phyloP scores from a whole-genome alignment of 1,139 yeast genomes.

The Saccharomyces hybrid region DNA sequence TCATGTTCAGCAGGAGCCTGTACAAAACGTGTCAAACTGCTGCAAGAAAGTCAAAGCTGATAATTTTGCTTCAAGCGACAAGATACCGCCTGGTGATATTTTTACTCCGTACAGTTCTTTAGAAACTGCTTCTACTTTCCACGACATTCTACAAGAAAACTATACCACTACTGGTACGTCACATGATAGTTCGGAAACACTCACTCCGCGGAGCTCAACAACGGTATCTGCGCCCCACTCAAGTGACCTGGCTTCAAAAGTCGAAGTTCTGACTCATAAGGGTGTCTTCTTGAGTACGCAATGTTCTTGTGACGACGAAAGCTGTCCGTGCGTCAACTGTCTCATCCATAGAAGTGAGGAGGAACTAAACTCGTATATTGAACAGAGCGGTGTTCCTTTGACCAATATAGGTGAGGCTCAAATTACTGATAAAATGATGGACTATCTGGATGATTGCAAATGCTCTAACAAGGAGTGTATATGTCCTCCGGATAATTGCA shows the following conservation, averaged over 20 bases:
- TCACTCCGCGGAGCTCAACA: background rate
- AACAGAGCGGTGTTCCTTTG: conserved; percentile 27
- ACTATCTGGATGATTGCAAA: conserved; percentile 1
- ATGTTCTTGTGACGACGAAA: conserved; percentile 28
- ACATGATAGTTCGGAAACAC: background rate
- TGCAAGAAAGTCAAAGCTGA: background rate
- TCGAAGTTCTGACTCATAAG: conserved; percentile 21
- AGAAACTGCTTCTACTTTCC: background rate
- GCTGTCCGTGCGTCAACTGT: conserved; percentile 30
- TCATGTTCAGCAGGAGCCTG: background rate
- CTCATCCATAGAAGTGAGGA: conserved; percentile 31
- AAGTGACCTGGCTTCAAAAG: background rate
- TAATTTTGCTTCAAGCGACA: background rate
- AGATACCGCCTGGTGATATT: background rate
- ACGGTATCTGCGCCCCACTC: background rate
- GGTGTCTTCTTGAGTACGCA: conserved; percentile 30
- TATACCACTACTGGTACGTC: background rate
- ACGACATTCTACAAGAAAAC: background rate
- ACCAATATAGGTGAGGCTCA: conserved; percentile 23
- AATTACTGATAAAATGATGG: conserved; percentile 10
- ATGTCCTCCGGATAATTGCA: conserved; percentile 8
- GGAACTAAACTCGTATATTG: conserved; percentile 26
- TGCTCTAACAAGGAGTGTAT: conserved; percentile 16
- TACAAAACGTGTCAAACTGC: background rate
- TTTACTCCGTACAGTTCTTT: background rate